These are phyloP conservation scores for Hyaloscypha variabilis DNA, from an alignment of 495 filamentous ascomycete genomes.

Conservation along the genomic window DNA sequence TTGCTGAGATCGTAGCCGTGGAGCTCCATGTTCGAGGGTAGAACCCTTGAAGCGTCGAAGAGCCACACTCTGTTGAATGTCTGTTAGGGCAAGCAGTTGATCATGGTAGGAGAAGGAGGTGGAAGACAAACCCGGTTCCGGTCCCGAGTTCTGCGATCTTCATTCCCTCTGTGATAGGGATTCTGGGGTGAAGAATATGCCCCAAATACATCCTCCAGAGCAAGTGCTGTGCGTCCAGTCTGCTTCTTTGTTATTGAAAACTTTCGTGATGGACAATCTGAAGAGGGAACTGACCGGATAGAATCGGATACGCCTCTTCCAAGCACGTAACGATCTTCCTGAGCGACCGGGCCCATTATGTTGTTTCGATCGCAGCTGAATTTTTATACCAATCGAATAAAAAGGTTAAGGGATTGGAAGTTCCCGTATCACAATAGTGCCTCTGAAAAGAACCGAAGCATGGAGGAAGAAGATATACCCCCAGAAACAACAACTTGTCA, in stretches of 20 bases:
- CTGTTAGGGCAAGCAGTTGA: neutral
- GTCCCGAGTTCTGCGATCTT: slow-evolving; percentile 5
- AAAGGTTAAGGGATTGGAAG: too few relatives aligned
- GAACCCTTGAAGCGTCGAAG: neutral
- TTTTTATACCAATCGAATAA: too few relatives aligned
- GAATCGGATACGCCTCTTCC: neutral
- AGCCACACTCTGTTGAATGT: neutral
- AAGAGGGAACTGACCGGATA: neutral
- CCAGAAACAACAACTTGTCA: too few relatives aligned
- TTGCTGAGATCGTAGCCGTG: slow-evolving; percentile 2
- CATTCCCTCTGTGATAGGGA: neutral
- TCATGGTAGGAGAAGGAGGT: neutral
- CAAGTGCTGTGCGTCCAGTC: neutral
- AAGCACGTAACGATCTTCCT: neutral
- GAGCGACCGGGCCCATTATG: neutral
- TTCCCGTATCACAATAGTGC: too few relatives aligned
- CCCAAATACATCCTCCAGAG: neutral
- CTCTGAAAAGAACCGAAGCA: too few relatives aligned
- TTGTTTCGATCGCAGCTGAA: neutral
- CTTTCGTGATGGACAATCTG: neutral
- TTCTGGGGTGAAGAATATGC: neutral
- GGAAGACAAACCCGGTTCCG: neutral
- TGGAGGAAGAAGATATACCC: too few relatives aligned
- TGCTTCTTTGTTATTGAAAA: neutral
- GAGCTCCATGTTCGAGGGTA: neutral